phyloP scores from a whole-genome alignment of 768 basidiomycete genomes.

The Tulasnella sp. region DNA sequence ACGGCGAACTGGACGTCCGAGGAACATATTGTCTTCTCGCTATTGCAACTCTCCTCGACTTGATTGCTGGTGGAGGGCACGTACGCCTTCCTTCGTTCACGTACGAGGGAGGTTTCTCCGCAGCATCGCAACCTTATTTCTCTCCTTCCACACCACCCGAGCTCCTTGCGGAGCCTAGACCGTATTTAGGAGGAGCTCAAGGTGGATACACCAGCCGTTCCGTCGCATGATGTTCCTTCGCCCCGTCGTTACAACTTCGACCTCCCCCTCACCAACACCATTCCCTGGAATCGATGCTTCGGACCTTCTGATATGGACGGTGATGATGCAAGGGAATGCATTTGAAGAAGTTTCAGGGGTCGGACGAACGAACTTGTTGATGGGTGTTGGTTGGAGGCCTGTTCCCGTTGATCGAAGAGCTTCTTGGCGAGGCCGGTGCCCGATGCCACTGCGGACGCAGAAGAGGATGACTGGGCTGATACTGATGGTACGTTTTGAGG shows the following conservation, averaged over 20 bases:
- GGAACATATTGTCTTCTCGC: constrained; percentile 90
- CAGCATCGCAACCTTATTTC: constrained; percentile 64
- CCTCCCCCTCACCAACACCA: neutral
- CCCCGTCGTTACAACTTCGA: constrained; percentile 35
- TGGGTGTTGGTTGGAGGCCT: constrained; percentile 94
- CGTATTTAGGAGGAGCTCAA: constrained; percentile 89
- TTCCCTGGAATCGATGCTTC: constrained; percentile 16
- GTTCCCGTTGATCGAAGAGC: constrained; percentile 64
- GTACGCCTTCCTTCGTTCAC: constrained; percentile 69
- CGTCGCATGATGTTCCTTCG: constrained; percentile 71
- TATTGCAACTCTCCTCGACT: constrained; percentile 69
- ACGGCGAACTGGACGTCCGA: constrained; percentile 94
- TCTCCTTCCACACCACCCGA: constrained; percentile 24
- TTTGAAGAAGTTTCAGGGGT: constrained; percentile 78
- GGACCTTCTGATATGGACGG: constrained; percentile 22
- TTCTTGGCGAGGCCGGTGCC: constrained; percentile 21
- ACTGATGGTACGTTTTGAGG: constrained; percentile 47
- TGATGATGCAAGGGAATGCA: constrained; percentile 66
- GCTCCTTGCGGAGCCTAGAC: constrained; percentile 38
- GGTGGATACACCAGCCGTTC: constrained; percentile 97
- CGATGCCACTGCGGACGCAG: constrained; percentile 21
- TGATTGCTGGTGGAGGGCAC: constrained; percentile 70
- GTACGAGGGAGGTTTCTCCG: constrained; percentile 93
- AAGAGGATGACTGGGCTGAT: constrained; percentile 57
- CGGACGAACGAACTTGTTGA: constrained; percentile 98